A percentile compares a stretch with the other conserved stretches of the same genome.
These are phyloP conservation scores for Pelargonium citronellum DNA, from an alignment of 441 rosid genomes.

Conservation along the genomic window DNA sequence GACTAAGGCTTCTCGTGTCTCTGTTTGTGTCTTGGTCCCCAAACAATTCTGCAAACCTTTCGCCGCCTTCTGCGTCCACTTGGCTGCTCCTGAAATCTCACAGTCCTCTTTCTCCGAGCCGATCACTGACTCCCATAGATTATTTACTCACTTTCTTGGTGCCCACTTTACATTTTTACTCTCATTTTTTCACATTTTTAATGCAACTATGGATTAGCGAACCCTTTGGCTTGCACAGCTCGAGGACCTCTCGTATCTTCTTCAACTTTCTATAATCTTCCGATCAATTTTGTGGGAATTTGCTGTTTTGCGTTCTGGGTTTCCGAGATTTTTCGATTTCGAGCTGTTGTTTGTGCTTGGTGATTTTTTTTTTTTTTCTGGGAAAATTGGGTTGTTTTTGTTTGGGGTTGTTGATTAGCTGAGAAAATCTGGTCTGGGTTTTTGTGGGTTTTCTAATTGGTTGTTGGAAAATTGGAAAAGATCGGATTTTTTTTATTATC, in stretches of 20 bases:
- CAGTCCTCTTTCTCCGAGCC: conserved; percentile 28
- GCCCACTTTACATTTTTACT: conserved; percentile 18
- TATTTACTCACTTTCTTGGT: conserved; percentile 20
- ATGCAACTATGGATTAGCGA: conserved; percentile 41
- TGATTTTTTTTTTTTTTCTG: conserved; percentile 1
- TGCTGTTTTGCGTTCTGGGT: conserved; percentile 18
- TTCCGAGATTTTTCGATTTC: not conserved
- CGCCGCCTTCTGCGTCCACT: conserved; percentile 51
- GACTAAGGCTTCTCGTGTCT: conserved; percentile 1
- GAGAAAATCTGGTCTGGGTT: conserved; percentile 28
- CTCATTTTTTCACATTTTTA: conserved; percentile 22
- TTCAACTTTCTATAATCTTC: conserved; percentile 10
- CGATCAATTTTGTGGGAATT: conserved; percentile 18
- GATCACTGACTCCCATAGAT: conserved; percentile 14
- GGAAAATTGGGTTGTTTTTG: not conserved
- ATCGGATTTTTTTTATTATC: conserved; percentile 16
- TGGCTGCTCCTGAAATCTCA: conserved; percentile 30
- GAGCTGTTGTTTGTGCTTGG: conserved; percentile 10
- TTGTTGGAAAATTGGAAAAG: conserved; percentile 33
- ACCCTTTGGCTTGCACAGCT: conserved; percentile 22
- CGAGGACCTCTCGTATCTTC: conserved; percentile 27
- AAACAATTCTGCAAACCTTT: conserved; percentile 32
- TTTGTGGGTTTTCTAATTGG: conserved; percentile 26
- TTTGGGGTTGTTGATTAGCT: conserved; percentile 19
- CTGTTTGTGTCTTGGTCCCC: conserved; percentile 32